phyloP scores from a whole-genome alignment of 495 filamentous ascomycete species.

The Hypoxylon fragiforme region DNA sequence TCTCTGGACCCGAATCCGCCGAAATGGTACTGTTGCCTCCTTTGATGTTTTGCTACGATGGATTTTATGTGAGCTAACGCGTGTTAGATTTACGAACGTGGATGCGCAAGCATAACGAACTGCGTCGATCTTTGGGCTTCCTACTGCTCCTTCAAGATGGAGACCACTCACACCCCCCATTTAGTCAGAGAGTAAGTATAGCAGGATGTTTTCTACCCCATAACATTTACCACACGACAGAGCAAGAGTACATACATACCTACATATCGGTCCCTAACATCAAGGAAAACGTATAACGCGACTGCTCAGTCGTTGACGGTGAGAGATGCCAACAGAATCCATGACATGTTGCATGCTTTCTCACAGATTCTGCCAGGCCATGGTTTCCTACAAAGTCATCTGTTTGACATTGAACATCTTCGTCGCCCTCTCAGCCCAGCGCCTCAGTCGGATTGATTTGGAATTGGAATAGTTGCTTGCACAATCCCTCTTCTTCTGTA shows the following conservation, averaged over 20 bases:
- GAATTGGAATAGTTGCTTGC: conserved; percentile 54
- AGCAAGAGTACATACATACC: conserved; percentile 36
- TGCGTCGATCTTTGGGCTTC: conserved; percentile 97
- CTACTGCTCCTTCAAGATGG: conserved; percentile 96
- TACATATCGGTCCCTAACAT: conserved; percentile 39
- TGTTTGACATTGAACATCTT: conserved; percentile 50
- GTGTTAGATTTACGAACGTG: conserved; percentile 86
- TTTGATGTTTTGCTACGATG: too few relatives aligned
- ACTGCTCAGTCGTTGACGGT: conserved; percentile 49
- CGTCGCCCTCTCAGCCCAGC: conserved; percentile 45
- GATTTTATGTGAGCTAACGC: conserved; percentile 1
- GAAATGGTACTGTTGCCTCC: conserved; percentile 74
- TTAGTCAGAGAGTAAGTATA: conserved; percentile 99
- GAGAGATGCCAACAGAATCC: conserved; percentile 57
- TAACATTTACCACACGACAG: conserved; percentile 50
- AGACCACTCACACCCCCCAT: conserved; percentile 91
- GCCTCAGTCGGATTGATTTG: conserved; percentile 52
- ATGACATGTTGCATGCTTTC: conserved; percentile 55
- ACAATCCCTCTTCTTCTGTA: conserved; percentile 61
- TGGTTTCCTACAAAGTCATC: conserved; percentile 49
- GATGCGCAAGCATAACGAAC: conserved; percentile 87
- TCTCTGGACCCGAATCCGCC: conserved; percentile 93
- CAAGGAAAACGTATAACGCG: conserved; percentile 29
- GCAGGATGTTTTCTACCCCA: conserved; percentile 71
- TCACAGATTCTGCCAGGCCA: conserved; percentile 63